Percentiles rank a stretch among this genome's conserved stretches.
Evolutionary conservation across 192 early-diverging fungal species (phyloP).

Genomic region (Coemansia sp.): DNA sequence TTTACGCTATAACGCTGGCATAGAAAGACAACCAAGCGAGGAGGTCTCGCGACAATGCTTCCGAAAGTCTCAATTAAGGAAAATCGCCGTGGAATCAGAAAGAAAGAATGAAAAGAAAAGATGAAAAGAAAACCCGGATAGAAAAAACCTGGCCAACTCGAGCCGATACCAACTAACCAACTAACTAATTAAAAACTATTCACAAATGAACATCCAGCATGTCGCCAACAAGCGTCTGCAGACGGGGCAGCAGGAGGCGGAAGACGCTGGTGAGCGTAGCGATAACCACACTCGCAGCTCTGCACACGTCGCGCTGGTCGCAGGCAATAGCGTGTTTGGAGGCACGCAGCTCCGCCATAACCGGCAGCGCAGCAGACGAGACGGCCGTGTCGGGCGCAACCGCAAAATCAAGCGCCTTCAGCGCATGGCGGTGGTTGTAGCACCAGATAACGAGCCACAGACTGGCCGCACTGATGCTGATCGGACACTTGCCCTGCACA

Average conservation of each 20-base stretch:
- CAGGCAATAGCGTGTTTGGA: constrained; percentile 40
- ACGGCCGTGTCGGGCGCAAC: constrained; percentile 22
- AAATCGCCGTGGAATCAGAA: background rate
- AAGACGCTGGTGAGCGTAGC: constrained; percentile 64
- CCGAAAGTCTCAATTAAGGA: too few relatives aligned
- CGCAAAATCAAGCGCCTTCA: constrained; percentile 10
- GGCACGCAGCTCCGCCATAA: constrained; percentile 13
- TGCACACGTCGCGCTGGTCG: constrained; percentile 60
- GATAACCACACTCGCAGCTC: constrained; percentile 59
- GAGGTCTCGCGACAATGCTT: too few relatives aligned
- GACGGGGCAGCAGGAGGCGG: constrained; percentile 51
- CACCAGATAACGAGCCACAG: constrained; percentile 63
- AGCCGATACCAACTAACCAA: too few relatives aligned
- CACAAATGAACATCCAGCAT: constrained; percentile 27
- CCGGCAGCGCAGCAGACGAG: constrained; percentile 32
- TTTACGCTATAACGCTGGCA: too few relatives aligned
- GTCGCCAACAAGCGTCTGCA: constrained; percentile 21
- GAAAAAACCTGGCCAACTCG: background rate
- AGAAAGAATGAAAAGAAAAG: background rate
- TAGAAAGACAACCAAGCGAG: too few relatives aligned
- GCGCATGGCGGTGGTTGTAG: constrained; percentile 55
- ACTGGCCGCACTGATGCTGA: constrained; percentile 63
- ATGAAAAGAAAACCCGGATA: background rate
- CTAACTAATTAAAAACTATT: background rate
- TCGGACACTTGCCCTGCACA: constrained; percentile 66